Base-by-base conservation (phyloP, 768 basidiomycete species). In the Tricholoma terreum region DNA sequence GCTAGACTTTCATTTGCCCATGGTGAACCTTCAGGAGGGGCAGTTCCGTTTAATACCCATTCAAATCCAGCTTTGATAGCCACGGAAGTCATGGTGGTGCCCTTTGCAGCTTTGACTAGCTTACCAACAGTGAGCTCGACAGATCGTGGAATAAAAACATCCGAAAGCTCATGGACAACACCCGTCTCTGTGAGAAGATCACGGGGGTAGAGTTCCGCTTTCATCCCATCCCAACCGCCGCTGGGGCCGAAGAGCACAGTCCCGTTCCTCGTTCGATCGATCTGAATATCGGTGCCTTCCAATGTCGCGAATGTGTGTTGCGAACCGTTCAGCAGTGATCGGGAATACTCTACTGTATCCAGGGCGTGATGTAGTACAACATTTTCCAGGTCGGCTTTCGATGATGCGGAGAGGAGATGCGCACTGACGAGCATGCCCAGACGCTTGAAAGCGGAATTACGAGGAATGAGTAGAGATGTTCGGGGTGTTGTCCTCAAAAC, bases 341-440 rank as follows among this genome's bases (percentile, higher is more conserved):
- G 73, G 0, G 86, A 71, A 64, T 98, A 99, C 62, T 90, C 78
- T 17, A 98, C 80, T 22, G 82, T 81, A 58, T 84, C 77, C 24
- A 98, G 72, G 9, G 86, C 84, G 67, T 98, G 97, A 65, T 98
- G 95, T n/a, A 85, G 76, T 52, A 99, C 80, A 36, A 98, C 88
- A 30, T 81, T 84, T 64, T 88, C 85, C 46, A 98, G 74, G 67
- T 98, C 94, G 55, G 80, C 71, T 67, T 88, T 92, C 5, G 90
- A 86, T 30, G 89, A 81, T 2, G 91, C 75, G 0, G 89, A 77
- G 12, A 98, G 83, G 10, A 99, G 83, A 70, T 98, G 93, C 14
- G 81, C 82, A 73, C 91, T 94, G 60, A 92, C 88, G 43, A 99
- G 82, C 53, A 79, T 65, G 5, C 97, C 97, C 6, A 98, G 81